A percentile compares a stretch with the other conserved stretches of the same genome.
These are phyloP conservation scores for Paracoccidioides brasiliensis DNA, from an alignment of 2,329 filamentous ascomycete genomes.

Conservation along the genomic window DNA sequence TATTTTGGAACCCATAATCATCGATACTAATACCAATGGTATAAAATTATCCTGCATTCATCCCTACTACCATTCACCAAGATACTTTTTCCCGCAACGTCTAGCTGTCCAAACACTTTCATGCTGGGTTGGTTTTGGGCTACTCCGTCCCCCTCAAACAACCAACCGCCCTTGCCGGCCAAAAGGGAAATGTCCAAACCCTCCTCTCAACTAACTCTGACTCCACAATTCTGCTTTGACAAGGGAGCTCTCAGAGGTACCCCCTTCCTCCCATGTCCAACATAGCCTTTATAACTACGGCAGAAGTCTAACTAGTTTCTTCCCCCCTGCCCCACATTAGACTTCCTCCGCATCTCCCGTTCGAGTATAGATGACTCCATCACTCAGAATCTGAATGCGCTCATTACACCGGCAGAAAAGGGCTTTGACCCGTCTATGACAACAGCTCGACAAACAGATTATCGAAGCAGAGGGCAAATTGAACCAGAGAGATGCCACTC, in stretches of 20 bases:
- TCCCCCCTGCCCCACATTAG: conserved; percentile 35
- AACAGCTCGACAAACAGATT: conserved; percentile 44
- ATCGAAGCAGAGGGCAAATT: conserved; percentile 41
- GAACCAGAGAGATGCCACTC: conserved; percentile 48
- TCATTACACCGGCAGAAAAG: conserved; percentile 56
- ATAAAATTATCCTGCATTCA: neutral
- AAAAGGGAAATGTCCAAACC: conserved; percentile 27
- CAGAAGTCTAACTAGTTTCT: neutral
- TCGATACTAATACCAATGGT: neutral
- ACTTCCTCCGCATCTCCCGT: conserved; percentile 80
- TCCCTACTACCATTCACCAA: neutral
- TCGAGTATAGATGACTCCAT: conserved; percentile 85
- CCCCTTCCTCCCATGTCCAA: conserved; percentile 11
- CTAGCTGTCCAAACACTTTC: conserved; percentile 7
- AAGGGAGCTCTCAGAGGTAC: conserved; percentile 55
- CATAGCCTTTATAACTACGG: too few species aligned
- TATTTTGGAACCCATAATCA: neutral
- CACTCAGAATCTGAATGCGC: conserved; percentile 79
- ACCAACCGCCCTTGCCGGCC: conserved; percentile 13
- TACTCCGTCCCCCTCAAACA: conserved; percentile 13
- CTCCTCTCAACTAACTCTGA: conserved; percentile 42
- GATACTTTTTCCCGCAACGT: neutral
- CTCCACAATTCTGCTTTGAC: conserved; percentile 67
- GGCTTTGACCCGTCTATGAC: conserved; percentile 75
- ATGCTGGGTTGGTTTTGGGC: conserved; percentile 33